Evolutionary conservation across 345 rosid genomes (phyloP), one percentile per base, ranked within the genome.

Genomic region (Brassica rapa): DNA sequence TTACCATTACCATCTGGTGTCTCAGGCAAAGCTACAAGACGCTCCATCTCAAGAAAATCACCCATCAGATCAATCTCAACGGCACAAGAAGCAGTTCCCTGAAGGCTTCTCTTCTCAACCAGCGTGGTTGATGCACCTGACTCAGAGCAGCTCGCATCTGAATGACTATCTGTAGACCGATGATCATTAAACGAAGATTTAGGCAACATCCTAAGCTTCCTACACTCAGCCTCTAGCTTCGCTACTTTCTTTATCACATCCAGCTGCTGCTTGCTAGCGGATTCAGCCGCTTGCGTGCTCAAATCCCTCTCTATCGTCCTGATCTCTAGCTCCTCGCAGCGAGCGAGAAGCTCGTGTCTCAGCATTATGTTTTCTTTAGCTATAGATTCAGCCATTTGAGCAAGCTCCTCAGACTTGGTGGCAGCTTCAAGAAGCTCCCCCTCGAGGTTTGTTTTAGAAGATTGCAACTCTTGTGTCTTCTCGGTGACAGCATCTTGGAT

Each of bases 21-120:
- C 83, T 84, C 87, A 5, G 93, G 84, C 84, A 91, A 79, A 12
- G 98, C 90, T 68, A 88, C 97, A 85, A 95, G 95, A 46, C 81
- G 85, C 83, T 94, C 98, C 97, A 94, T 94, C 82, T 94, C 98
- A 65, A 94, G 93, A 79, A 94, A 94, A 86, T 94, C 98, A 83
- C 90, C 97, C 97, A 94, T 92, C 60, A 92, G 90, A 84, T 87
- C 88, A 69, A 91, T 85, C 75, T 88, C 88, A 67, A 83, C 51
- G 43, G 89, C 76, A 32, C 88, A 80, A 25, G 79, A 75, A 32
- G 41, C 8, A 6, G 82, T 49, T 63, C 82, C 85, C 57, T 82
- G 84, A 67, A 76, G 67, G 59, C 70, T 63, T 39, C 65, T 66
- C 68, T 84, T 89, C 24, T 85, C 89, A n/a, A 79, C 77, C 32